These are phyloP conservation scores for Annulohypoxylon bovei DNA, from an alignment of 495 filamentous ascomycete species.

Conservation along the genomic window DNA sequence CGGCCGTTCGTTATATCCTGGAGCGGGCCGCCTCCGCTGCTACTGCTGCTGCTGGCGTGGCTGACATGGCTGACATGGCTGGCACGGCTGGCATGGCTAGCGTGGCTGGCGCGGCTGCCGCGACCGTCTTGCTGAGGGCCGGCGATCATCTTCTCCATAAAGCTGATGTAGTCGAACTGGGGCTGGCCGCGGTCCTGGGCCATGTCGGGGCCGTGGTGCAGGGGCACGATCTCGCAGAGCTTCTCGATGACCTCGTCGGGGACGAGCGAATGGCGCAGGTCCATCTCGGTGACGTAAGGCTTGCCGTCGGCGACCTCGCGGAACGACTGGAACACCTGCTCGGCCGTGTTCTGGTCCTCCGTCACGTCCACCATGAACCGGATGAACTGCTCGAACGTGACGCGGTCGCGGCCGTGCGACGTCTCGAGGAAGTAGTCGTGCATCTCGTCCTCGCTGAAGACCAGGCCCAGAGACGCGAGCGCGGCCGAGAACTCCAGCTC, in stretches of 20 bases:
- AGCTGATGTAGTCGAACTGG: slow-evolving; percentile 92
- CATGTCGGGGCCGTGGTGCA: slow-evolving; percentile 79
- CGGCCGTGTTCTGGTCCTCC: slow-evolving; percentile 97
- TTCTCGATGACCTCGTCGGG: slow-evolving; percentile 96
- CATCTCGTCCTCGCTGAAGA: slow-evolving; percentile 97
- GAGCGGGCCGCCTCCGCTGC: slow-evolving; percentile 21
- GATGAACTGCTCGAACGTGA: slow-evolving; percentile 99
- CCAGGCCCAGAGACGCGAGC: slow-evolving; percentile 88
- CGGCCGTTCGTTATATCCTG: slow-evolving; percentile 46
- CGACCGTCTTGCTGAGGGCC: slow-evolving; percentile 9
- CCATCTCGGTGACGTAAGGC: slow-evolving; percentile 97
- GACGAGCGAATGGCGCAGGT: slow-evolving; percentile 91
- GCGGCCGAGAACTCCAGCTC: slow-evolving; percentile 97
- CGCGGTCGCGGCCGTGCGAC: slow-evolving; percentile 75
- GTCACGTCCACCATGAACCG: slow-evolving; percentile 98
- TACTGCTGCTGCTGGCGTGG: background rate
- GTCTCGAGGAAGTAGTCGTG: slow-evolving; percentile 86
- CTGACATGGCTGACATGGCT: no score
- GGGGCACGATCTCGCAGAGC: slow-evolving; percentile 84
- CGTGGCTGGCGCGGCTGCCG: no score
- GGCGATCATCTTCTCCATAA: slow-evolving; percentile 82
- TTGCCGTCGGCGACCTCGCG: slow-evolving; percentile 97
- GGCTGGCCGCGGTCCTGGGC: slow-evolving; percentile 77
- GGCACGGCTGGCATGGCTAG: no score
- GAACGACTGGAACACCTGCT: slow-evolving; percentile 97